Evolutionary conservation across 352 stramenopile genomes (phyloP), one percentile per base, ranked within the genome.

Genomic region (Pythium apleroticum): DNA sequence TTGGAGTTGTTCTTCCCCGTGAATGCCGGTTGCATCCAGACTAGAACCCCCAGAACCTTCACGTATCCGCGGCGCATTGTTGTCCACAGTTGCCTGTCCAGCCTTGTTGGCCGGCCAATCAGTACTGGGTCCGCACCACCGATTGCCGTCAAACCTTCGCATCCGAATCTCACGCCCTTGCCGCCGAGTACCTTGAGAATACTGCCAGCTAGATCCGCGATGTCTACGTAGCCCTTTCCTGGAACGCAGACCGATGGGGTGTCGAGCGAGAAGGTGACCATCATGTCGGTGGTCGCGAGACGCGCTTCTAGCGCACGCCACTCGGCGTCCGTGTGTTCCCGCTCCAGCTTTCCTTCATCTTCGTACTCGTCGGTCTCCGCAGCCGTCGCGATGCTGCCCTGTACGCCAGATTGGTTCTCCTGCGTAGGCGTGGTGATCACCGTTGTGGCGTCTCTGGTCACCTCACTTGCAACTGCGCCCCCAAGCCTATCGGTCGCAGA

Each of bases 1-100:
- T 54, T 54, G 20, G 46, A 54, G 46, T 3, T 30, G n/a, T 11
- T 25, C 6, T 25, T 28, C 6, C 46, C 20, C 46, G 46, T 54
- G 46, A 31, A 54, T 24, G 46, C 46, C 11, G 46, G 46, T 5
- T 54, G n/a, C 46, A 54, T 54, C 46, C 46, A 54, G 7, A 54
- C 46, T 5, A 24, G 25, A 3, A 25, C 46, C 15, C 46, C 50
- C 12, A 57, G 25, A 57, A 57, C 50, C 27, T 57, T 57, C 25
- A 57, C 20, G 50, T 57, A 57, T 17, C 50, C 50, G 4, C 25
- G 20, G 50, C 50, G 50, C 8, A 55, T 9, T 11, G 49, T 20
- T 8, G 33, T 33, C 49, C 49, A 55, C 8, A 55, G 8, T 24
- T 24, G 25, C 5, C 25, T 4, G n/a, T 50, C 43, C 10, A 22